Base-by-base conservation (phyloP, 2,329 filamentous ascomycete genomes). In the Pseudogymnoascus sp. region DNA sequence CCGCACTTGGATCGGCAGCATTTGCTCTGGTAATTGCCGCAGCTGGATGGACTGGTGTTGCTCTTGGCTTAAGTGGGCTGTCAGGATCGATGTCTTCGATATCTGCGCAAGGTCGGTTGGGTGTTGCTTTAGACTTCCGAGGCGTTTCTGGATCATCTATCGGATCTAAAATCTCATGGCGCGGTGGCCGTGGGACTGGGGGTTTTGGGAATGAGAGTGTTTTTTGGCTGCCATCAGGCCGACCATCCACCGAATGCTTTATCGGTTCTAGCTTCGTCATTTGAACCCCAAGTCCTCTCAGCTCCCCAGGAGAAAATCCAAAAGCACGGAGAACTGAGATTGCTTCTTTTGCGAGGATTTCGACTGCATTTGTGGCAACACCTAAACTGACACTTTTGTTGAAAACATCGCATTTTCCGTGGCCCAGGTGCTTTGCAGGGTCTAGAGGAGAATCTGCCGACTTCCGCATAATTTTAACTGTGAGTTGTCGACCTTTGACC, bases 351-450 rank as follows among this genome's bases (percentile, higher is more conserved):
- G 86, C 86, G 41, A 98, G 82, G 1, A 84, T 75, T 28, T 89
- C 85, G 28, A 84, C 82, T 62, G 86, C 83, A 73, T 96, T 89
- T 0, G 93, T 98, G 3, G 93, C 87, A 14, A 97, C 85, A 0
- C 93, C 93, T 66, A 99, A 88, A 1, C 86, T 75, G 7, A 89
- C 76, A 70, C 92, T 96, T 75, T 96, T 98, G 79, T 92, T 98
- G 79, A 93, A 96, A 0, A 87, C 90, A 73, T 99, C 95, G 72
- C 95, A 99, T 76, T 92, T 93, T 1, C 95, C 95, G 75, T 98
- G 95, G 0, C 95, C 95, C 0, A 99, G 81, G 76, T 97, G 92
- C 73, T 99, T 99, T 0, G 89, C 86, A 1, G 95, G 92, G 73
- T 98, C 93, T 14, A 97, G 77, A 0, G 95, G 95, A 14, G 95